Evolutionary conservation across 2,329 filamentous ascomycete genomes (phyloP), one percentile per base, ranked within the genome.

Genomic region (Plectosphaerella cucumerina): DNA sequence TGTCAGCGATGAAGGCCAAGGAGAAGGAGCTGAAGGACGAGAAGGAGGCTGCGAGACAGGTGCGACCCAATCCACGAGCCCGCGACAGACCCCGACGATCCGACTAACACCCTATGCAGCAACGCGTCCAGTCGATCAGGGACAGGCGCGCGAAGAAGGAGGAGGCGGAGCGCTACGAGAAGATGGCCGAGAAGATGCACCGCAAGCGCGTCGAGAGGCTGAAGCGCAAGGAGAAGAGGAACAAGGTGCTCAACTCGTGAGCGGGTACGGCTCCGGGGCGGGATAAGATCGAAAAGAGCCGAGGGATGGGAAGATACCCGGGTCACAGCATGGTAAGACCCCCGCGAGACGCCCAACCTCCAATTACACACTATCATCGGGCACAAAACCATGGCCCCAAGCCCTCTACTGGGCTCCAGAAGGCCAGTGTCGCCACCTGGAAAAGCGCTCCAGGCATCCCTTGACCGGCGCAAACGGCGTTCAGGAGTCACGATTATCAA

Each of bases 151-250:
- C 84, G 18, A 89, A 86, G 48, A 97, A 97, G 79, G 92, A 90
- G 62, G 94, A 97, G 76, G 91, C 88, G 70, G 90, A 92, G 64
- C 80, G 93, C 59, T 97, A 93, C 66, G 90, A 91, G 69, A 90
- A 92, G 76, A 83, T 99, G 83, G 93, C 91, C 18, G 90, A 91
- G 74, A 97, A 94, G 76, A 97, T 99, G 94, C 93, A 97, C 75
- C 85, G 83, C 71, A 97, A 96, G 80, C 81, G 92, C 55, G 87
- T 97, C 12, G 94, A 99, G 73, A 83, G 94, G 61, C 72, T 96
- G 70, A 96, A 91, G 85, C 83, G 92, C 65, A 89, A 90, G 70
- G 94, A 99, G 78, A 97, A 97, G 85, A 85, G 94, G 66, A 99
- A 93, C 72, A 94, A 93, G 75, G 73, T 90, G 67, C 66, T 87